Evolutionary conservation across 148 eudicot species (phyloP).

Genomic region (Arbutus unedo): DNA sequence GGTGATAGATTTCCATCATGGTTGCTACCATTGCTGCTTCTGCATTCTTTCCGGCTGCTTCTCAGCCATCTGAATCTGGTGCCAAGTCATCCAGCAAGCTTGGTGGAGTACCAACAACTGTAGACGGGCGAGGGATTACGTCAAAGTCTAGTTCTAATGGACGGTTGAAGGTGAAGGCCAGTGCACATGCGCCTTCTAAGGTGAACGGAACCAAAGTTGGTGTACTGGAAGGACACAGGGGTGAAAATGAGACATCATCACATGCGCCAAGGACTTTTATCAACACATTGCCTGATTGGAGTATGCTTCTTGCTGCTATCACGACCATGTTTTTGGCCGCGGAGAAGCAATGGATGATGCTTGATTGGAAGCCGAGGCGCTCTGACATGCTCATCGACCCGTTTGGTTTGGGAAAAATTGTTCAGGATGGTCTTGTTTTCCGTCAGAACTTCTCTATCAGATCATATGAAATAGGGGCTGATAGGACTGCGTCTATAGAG

Average conservation of each 20-base stretch:
- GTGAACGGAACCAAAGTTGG: slow-evolving; percentile 71
- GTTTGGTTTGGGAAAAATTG: slow-evolving; percentile 83
- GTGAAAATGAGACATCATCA: slow-evolving; percentile 44
- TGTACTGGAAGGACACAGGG: slow-evolving; percentile 44
- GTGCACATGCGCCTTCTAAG: slow-evolving; percentile 83
- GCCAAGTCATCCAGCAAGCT: slow-evolving; percentile 43
- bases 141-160: slow-evolving; percentile 47
- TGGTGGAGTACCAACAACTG: slow-evolving; percentile 45
- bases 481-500: slow-evolving; percentile 92
- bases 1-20: slow-evolving; percentile 43
- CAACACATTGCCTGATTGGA: slow-evolving; percentile 98
- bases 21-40: slow-evolving; percentile 80
- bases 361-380: slow-evolving; percentile 95
- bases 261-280: slow-evolving; percentile 81
- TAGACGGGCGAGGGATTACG: slow-evolving; percentile 57
- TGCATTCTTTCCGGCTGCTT: slow-evolving; percentile 52
- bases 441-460: slow-evolving; percentile 92
- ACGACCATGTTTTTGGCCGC: slow-evolving; percentile 95
- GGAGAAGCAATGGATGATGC: slow-evolving; percentile 99
- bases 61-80: slow-evolving; percentile 38
- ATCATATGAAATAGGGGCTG: slow-evolving; percentile 96
- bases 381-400: slow-evolving; percentile 73
- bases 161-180: slow-evolving; percentile 63
- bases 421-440: slow-evolving; percentile 77
- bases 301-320: slow-evolving; percentile 99